A percentile compares a stretch with the other conserved stretches of the same genome.
Conservation (phyloP, 1,284 basidiomycete species). For the Dichomitus squalens region DNA sequence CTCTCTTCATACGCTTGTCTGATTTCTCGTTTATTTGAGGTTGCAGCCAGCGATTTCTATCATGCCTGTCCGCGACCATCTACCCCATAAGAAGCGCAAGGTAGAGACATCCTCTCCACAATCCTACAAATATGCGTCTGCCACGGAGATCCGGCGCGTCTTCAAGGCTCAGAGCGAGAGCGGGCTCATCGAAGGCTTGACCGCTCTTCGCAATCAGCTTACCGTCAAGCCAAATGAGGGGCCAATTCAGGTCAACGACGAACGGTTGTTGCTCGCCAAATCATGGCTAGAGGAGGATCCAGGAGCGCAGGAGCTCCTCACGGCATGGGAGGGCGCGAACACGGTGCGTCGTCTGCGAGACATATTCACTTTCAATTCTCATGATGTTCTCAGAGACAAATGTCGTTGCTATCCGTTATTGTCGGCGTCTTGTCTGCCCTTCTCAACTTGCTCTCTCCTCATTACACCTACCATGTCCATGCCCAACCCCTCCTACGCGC, state of each 20-base stretch:
- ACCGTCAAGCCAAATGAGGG: conserved; percentile 47
- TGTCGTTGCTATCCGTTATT: conserved; percentile 44
- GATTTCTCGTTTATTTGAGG: too few species aligned
- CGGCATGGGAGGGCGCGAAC: conserved; percentile 55
- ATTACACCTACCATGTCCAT: conserved; percentile 63
- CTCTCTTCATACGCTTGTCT: too few species aligned
- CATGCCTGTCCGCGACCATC: conserved; percentile 16
- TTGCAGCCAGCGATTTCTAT: too few species aligned
- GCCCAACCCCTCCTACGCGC: conserved; percentile 62
- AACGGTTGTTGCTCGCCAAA: conserved; percentile 57
- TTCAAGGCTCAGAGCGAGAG: conserved; percentile 31
- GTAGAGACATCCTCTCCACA: conserved; percentile 19
- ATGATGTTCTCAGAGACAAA: conserved; percentile 42
- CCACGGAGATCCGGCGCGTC: conserved; percentile 30
- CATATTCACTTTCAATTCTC: neutral
- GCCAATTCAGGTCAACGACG: conserved; percentile 53
- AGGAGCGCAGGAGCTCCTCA: conserved; percentile 62
- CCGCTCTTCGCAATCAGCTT: conserved; percentile 53
- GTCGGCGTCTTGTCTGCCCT: conserved; percentile 58
- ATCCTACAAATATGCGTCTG: conserved; percentile 26
- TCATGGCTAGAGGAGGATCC: conserved; percentile 61
- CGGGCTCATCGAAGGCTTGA: conserved; percentile 34
- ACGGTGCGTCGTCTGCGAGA: conserved; percentile 41
- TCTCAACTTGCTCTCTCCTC: conserved; percentile 59
- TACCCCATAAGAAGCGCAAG: conserved; percentile 15